Base-by-base conservation (phyloP, 1,284 basidiomycete species). In the Ceratobasidium sp. region DNA sequence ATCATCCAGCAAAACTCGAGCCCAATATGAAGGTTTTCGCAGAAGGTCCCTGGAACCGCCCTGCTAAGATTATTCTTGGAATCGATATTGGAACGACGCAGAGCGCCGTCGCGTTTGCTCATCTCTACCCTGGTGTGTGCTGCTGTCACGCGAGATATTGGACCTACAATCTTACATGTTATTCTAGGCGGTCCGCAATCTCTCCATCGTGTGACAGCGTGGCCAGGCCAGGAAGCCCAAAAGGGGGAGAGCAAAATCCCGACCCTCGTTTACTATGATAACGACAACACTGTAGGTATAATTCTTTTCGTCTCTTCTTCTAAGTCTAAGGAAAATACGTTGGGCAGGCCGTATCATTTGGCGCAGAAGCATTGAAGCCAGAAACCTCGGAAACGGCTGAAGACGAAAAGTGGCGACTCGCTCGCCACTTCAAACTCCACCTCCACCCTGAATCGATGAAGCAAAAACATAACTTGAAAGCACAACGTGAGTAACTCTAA, bases 41-140 rank as follows among this genome's bases (percentile, higher is more conserved):
- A 7, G 54, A 65, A 65, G 54, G 54, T 27, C 45, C 27, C n/a
- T 71, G 65, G 64, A 35, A 17, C 12, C 35, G 47, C 7, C 55
- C 54, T n/a, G n/a, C n/a, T n/a, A n/a, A n/a, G n/a, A n/a, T n/a
- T n/a, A n/a, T n/a, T n/a, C n/a, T n/a, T n/a, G n/a, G n/a, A n/a
- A 62, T 71, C 12, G 70, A 71, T 52, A 69, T 71, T 54, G 70
- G 70, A 6, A 69, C 70, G 5, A 68, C 54, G 0, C 67, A 68
- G 34, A 68, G 67, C 42, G 67, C 54, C 10, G 67, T 68, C n/a
- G 54, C 67, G 1, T 56, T 68, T 40, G 34, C 67, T 1, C 50
- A 38, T 56, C n/a, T 68, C 1, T 43, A 57, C 25, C 35, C 32
- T 35, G 67, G 67, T 57, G n/a, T n/a, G n/a, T n/a, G n/a, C n/a